Evolutionary conservation across 2,329 filamentous ascomycete genomes (phyloP).

Genomic region (Tolypocladium nubicola): DNA sequence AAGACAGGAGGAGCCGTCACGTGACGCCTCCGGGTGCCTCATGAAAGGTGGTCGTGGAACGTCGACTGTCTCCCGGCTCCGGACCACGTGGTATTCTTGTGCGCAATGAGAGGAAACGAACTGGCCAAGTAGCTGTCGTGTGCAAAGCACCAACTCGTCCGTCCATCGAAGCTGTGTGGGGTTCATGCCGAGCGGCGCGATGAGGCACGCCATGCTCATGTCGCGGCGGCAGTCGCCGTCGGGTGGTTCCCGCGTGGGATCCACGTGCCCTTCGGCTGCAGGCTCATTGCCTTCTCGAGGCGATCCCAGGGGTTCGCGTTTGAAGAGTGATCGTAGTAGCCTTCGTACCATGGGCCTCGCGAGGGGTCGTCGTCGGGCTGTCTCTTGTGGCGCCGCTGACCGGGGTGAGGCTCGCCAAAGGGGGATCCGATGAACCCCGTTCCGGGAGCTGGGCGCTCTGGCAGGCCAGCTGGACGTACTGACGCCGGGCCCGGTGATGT

Average conservation of each 20-base stretch:
- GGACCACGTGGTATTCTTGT: background rate
- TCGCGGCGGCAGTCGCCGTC: background rate
- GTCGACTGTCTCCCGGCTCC: background rate
- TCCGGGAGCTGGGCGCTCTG: slow-evolving; percentile 17
- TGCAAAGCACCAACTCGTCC: background rate
- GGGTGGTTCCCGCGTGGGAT: slow-evolving; percentile 10
- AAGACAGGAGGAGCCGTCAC: background rate
- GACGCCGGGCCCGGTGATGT: slow-evolving; percentile 10
- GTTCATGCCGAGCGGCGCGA: background rate
- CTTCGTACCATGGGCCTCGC: slow-evolving; percentile 44
- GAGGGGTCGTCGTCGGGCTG: background rate
- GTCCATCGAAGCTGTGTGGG: background rate
- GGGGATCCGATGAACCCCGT: slow-evolving; percentile 3
- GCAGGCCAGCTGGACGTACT: slow-evolving; percentile 21
- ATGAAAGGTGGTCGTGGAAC: background rate
- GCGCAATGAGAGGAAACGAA: background rate
- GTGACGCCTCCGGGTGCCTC: background rate
- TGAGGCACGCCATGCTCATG: background rate
- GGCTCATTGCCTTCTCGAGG: slow-evolving; percentile 36
- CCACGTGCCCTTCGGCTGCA: slow-evolving; percentile 37
- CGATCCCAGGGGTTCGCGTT: slow-evolving; percentile 63
- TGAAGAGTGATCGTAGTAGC: slow-evolving; percentile 59
- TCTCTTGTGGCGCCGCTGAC: background rate
- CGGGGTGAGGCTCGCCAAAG: background rate
- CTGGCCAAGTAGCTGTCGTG: background rate